Percentiles rank a stretch among this genome's conserved stretches.
Evolutionary conservation across 106 monocot species (phyloP).

Genomic region (Ottelia alismoides): DNA sequence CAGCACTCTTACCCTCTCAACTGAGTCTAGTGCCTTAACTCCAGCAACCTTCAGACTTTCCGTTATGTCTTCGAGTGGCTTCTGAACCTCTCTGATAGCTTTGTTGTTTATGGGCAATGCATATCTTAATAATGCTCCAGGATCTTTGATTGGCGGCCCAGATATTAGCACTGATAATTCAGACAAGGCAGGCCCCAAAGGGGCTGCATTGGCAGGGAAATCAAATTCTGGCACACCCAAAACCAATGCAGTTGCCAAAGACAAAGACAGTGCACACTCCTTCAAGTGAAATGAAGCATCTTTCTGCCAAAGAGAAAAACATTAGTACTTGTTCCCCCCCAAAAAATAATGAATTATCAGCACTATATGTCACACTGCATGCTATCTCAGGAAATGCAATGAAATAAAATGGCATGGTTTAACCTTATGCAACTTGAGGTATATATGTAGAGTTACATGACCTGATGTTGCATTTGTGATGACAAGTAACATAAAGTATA

Average conservation of each 20-base stretch:
- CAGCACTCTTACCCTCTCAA: slow-evolving; percentile 30
- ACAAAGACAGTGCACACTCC: slow-evolving; percentile 60
- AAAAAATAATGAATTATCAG: too few species aligned
- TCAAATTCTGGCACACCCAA: slow-evolving; percentile 25
- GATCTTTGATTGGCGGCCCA: slow-evolving; percentile 97
- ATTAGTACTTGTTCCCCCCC: too few species aligned
- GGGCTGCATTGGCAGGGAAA: slow-evolving; percentile 45
- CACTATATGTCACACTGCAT: too few species aligned
- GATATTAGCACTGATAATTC: slow-evolving; percentile 92
- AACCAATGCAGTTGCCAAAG: slow-evolving; percentile 57
- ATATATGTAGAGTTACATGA: too few species aligned
- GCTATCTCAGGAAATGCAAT: too few species aligned
- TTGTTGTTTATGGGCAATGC: slow-evolving; percentile 91
- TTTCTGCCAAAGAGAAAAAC: too few species aligned
- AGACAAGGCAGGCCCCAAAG: slow-evolving; percentile 37
- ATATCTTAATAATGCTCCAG: slow-evolving; percentile 73
- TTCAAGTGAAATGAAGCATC: slow-evolving; percentile 32
- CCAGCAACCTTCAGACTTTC: slow-evolving; percentile 38
- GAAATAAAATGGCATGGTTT: too few species aligned
- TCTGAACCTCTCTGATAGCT: slow-evolving; percentile 70
- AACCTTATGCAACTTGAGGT: too few species aligned
- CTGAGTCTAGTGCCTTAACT: slow-evolving; percentile 33
- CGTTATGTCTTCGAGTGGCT: slow-evolving; percentile 66
- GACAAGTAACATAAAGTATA: too few species aligned
- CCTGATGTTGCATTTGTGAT: too few species aligned